Conservation (phyloP, 2,329 filamentous ascomycete species). For the Fusarium ramigenum region DNA sequence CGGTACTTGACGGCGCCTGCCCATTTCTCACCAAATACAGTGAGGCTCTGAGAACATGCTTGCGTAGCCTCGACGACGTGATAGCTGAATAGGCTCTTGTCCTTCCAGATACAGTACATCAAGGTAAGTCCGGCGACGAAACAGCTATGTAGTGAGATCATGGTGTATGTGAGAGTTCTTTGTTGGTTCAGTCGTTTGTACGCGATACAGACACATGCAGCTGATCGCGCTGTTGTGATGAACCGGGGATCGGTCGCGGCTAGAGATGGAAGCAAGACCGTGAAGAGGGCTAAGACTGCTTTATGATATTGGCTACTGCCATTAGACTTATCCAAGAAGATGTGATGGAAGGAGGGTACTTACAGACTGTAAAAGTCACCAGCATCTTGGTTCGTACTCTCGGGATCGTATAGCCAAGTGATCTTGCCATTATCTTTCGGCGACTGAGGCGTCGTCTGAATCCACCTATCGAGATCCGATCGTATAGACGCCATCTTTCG, state of each 20-base stretch:
- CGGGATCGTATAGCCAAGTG: neutral
- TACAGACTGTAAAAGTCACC: neutral
- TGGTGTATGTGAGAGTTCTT: neutral
- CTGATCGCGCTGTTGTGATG: neutral
- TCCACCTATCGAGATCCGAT: neutral
- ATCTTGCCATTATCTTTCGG: neutral
- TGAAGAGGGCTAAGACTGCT: neutral
- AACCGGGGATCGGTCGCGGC: accelerated
- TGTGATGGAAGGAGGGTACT: neutral
- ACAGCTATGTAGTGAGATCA: neutral
- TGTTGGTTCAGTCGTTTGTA: neutral
- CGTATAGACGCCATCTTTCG: neutral
- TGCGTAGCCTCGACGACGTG: neutral
- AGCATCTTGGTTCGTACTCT: neutral
- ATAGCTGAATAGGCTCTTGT: neutral
- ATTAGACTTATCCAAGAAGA: too few species aligned
- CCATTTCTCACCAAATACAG: neutral
- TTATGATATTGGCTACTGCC: neutral
- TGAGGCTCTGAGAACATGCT: neutral
- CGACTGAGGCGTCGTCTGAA: neutral
- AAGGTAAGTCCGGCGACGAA: neutral
- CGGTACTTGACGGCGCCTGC: neutral
- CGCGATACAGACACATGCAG: neutral
- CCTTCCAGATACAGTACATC: neutral
- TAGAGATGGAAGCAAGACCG: neutral